These are phyloP conservation scores for Amauroascus niger DNA, from an alignment of 2,329 filamentous ascomycete genomes.

Conservation along the genomic window DNA sequence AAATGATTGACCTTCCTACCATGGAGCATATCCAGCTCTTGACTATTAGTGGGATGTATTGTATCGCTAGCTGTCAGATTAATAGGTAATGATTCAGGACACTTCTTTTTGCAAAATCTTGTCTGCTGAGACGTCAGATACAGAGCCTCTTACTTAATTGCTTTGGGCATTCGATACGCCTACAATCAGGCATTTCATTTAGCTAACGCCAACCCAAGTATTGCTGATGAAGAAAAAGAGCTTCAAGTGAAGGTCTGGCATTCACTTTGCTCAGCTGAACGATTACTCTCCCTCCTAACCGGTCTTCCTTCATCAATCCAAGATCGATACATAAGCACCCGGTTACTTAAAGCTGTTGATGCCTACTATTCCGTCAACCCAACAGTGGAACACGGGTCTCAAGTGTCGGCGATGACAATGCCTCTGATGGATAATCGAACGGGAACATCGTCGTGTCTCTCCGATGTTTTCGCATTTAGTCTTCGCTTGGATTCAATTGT, in stretches of 20 bases:
- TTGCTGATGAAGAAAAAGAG: constrained; percentile 26
- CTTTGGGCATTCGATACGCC: constrained; percentile 29
- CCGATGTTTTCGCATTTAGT: constrained; percentile 13
- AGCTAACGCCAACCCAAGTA: constrained; percentile 25
- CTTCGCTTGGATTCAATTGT: constrained; percentile 22
- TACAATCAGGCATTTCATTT: constrained; percentile 31
- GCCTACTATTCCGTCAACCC: background rate
- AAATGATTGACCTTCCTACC: constrained; percentile 27
- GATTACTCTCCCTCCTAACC: constrained; percentile 28
- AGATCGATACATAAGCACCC: constrained; percentile 25
- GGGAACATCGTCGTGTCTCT: background rate
- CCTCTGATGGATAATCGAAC: background rate
- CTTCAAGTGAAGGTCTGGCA: constrained; percentile 32
- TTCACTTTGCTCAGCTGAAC: constrained; percentile 32
- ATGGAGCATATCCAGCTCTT: constrained; percentile 32
- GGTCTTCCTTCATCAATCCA: constrained; percentile 29
- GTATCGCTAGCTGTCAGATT: constrained; percentile 32
- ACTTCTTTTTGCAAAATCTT: background rate
- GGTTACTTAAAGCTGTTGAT: constrained; percentile 24
- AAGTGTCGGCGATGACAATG: background rate
- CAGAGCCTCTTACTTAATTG: constrained; percentile 32
- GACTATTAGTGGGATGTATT: constrained; percentile 32
- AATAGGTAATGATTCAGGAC: constrained; percentile 27
- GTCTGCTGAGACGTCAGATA: background rate
- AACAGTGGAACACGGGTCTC: background rate